Base-by-base conservation (phyloP, 2,329 filamentous ascomycete species). In the Aquanectria penicillioides region DNA sequence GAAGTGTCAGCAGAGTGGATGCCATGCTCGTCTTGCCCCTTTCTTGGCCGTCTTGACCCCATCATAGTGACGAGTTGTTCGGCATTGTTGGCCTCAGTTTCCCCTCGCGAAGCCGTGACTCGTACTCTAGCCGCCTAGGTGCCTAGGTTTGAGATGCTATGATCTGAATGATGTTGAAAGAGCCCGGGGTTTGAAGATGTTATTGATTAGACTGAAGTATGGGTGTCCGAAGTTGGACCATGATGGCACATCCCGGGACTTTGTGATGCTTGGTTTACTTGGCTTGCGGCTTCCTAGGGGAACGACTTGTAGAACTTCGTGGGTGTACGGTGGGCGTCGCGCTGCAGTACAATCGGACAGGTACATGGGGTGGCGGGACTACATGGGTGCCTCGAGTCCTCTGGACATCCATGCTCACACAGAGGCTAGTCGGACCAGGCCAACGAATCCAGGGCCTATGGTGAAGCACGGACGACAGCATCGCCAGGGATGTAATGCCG, bases 401-500 rank as follows among this genome's bases (percentile, higher is more conserved):
- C 26, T 31, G 41, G 33, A 41, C 33, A 48, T 36, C 55, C 40
- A 51, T 58, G 48, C 48, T 43, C 53, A 28, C 18, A 23, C 28
- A 41, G 34, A 38, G 29, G 28, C 28, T 18, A 28, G 25, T 9
- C 40, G 23, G 38, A 41, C 26, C 18, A 20, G 53, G 37, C 28
- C 52, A 34, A 48, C 28, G n/a, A 23, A 36, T 26, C 23, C 17
- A 50, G 22, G 47, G 25, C 25, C 34, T 29, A 25, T 36, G 17
- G 29, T 31, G 28, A 38, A 41, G 54, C 38, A 57, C 17, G 33
- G 54, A 47, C 40, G 47, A 52, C 40, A 31, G 28, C 49, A 12
- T 50, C 13, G 25, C 22, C 31, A 40, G 22, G 55, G 41, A 46
- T 13, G 29, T 20, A 8, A 40, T 48, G 53, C 23, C 43, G 44